Evolutionary conservation across 2,329 filamentous ascomycete species (phyloP).

Genomic region (Dactylellina haptotyla): DNA sequence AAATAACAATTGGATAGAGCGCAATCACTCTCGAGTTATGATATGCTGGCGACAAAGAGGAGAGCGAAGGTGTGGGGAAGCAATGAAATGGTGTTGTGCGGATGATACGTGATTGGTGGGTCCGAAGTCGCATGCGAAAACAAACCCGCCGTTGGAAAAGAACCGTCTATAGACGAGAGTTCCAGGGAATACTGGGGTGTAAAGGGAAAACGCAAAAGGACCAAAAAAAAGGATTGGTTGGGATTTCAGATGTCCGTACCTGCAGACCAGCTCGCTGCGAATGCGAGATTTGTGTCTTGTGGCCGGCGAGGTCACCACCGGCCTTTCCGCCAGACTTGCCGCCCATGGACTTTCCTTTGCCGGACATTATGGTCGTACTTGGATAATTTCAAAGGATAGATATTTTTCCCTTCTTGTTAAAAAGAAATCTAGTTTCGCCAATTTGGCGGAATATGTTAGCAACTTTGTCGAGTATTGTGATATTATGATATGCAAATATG

Average conservation of each 20-base stretch:
- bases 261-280: slow-evolving; percentile 94
- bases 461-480: background rate
- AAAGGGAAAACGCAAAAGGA: background rate
- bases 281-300: slow-evolving; percentile 92
- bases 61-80: slow-evolving; percentile 35
- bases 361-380: slow-evolving; percentile 71
- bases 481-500: too few species aligned
- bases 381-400: slow-evolving; percentile 10
- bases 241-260: slow-evolving; percentile 65
- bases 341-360: slow-evolving; percentile 91
- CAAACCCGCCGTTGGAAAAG: slow-evolving; percentile 18
- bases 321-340: slow-evolving; percentile 91
- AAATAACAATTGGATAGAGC: background rate
- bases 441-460: slow-evolving; percentile 1
- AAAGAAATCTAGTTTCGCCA: slow-evolving; percentile 18
- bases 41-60: background rate
- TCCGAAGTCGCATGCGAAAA: slow-evolving; percentile 44
- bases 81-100: slow-evolving; percentile 29
- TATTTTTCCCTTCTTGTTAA: slow-evolving; percentile 16
- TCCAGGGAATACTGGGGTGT: background rate
- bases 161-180: slow-evolving; percentile 29
- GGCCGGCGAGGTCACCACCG: slow-evolving; percentile 70
- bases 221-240: slow-evolving; percentile 9
- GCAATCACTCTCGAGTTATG: background rate
- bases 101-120: slow-evolving; percentile 41